A percentile compares a stretch with the other conserved stretches of the same genome.
Evolutionary conservation across 352 stramenopile genomes (phyloP).

Genomic region (Globisporangium middletonii): DNA sequence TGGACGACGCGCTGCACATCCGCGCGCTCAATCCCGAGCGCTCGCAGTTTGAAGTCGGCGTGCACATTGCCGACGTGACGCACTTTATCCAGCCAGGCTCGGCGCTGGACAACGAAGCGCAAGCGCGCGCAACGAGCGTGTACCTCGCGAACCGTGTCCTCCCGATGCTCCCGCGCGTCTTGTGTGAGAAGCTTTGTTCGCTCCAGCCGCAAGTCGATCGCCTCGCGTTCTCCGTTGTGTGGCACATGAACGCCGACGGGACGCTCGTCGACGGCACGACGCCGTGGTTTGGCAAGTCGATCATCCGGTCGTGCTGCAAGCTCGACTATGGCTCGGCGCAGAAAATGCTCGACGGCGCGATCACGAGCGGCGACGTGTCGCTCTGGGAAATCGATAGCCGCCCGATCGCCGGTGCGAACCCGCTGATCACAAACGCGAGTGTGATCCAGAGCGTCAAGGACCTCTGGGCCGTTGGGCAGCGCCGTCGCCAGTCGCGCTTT

Average conservation of each 20-base stretch:
- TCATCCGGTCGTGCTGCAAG: slow-evolving; percentile 97
- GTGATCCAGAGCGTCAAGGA: slow-evolving; percentile 68
- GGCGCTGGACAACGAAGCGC: slow-evolving; percentile 92
- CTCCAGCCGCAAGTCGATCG: slow-evolving; percentile 96
- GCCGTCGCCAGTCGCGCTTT: slow-evolving; percentile 81
- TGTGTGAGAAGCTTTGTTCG: slow-evolving; percentile 96
- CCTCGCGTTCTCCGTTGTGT: slow-evolving; percentile 93
- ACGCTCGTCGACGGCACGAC: slow-evolving; percentile 80
- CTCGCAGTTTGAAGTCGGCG: slow-evolving; percentile 87
- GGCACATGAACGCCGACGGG: slow-evolving; percentile 95
- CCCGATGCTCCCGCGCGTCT: slow-evolving; percentile 95
- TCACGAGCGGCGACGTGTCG: slow-evolving; percentile 64
- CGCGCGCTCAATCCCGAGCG: slow-evolving; percentile 46
- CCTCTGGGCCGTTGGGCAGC: slow-evolving; percentile 54
- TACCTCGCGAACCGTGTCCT: slow-evolving; percentile 95
- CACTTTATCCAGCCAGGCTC: slow-evolving; percentile 91
- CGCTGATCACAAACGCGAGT: slow-evolving; percentile 37
- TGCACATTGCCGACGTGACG: slow-evolving; percentile 98
- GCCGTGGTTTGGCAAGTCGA: slow-evolving; percentile 95
- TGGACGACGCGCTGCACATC: slow-evolving; percentile 96
- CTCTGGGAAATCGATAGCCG: slow-evolving; percentile 57
- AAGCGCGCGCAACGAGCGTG: slow-evolving; percentile 91
- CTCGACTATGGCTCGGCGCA: slow-evolving; percentile 97
- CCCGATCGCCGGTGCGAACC: slow-evolving; percentile 35
- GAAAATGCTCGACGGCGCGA: slow-evolving; percentile 92